These are phyloP conservation scores for Globisporangium yorkense DNA, from an alignment of 352 stramenopile genomes.

Conservation along the genomic window DNA sequence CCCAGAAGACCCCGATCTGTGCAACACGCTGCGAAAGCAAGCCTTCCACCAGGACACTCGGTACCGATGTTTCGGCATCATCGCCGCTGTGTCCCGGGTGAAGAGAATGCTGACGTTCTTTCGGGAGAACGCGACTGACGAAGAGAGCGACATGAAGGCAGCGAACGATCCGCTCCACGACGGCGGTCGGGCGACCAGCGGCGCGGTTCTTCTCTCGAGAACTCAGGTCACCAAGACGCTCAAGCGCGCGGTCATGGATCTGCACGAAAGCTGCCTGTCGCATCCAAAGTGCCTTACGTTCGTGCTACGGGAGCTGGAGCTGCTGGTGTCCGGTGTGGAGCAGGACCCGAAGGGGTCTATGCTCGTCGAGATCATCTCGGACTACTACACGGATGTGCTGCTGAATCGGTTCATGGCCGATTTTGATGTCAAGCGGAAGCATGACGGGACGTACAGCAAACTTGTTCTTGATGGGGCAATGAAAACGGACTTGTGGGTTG, in stretches of 20 bases:
- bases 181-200: neutral
- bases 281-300: slow-evolving; percentile 31
- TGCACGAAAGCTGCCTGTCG: slow-evolving; percentile 23
- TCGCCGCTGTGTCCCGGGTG: slow-evolving; percentile 32
- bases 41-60: slow-evolving; percentile 44
- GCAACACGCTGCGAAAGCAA: slow-evolving; percentile 49
- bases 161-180: neutral
- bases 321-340: slow-evolving; percentile 19
- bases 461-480: slow-evolving; percentile 25
- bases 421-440: slow-evolving; percentile 19
- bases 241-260: slow-evolving; percentile 18
- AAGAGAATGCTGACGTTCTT: slow-evolving; percentile 24
- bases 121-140: slow-evolving; percentile 13
- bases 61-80: slow-evolving; percentile 44
- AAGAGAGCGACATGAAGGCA: slow-evolving; percentile 1
- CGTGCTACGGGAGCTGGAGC: slow-evolving; percentile 34
- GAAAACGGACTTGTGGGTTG: slow-evolving; percentile 34
- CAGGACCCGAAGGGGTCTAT: slow-evolving; percentile 17
- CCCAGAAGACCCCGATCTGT: slow-evolving; percentile 39
- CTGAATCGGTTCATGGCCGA: slow-evolving; percentile 37
- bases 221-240: slow-evolving; percentile 14
- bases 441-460: slow-evolving; percentile 24
- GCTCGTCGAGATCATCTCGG: slow-evolving; percentile 30
- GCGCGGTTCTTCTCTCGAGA: neutral
- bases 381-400: slow-evolving; percentile 42